A percentile compares a stretch with the other conserved stretches of the same genome.
Evolutionary conservation across 1,284 basidiomycete species (phyloP).

Genomic region (Cystobasidiaceae sp.): DNA sequence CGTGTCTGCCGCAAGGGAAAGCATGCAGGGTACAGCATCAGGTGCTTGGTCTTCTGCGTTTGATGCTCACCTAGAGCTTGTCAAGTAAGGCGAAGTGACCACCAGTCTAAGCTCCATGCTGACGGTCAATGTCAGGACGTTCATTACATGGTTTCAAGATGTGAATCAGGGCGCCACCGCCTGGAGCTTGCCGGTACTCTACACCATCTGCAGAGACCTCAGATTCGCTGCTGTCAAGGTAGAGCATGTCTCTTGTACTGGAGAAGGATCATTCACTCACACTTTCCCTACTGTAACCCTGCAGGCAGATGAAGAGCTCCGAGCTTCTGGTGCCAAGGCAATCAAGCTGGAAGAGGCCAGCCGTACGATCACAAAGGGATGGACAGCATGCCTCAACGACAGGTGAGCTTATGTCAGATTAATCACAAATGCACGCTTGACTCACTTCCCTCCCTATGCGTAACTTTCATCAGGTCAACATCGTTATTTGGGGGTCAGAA

Average conservation of each 20-base stretch:
- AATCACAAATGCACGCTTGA: no score
- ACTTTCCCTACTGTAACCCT: neutral
- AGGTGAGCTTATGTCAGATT: no score
- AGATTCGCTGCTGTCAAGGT: slow-evolving; percentile 35
- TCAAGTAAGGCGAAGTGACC: slow-evolving; percentile 4
- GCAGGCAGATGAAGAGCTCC: slow-evolving; percentile 26
- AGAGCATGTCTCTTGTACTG: no score
- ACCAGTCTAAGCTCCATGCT: neutral
- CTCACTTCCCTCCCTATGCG: neutral
- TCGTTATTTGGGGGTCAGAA: slow-evolving; percentile 62
- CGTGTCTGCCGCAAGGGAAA: neutral
- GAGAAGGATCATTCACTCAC: no score
- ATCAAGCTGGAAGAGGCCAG: slow-evolving; percentile 87
- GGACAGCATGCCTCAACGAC: slow-evolving; percentile 83
- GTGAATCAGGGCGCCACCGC: slow-evolving; percentile 30
- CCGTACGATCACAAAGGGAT: slow-evolving; percentile 81
- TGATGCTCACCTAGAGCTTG: slow-evolving; percentile 18
- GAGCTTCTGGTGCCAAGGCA: slow-evolving; percentile 51
- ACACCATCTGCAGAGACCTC: slow-evolving; percentile 37
- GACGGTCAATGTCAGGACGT: no score
- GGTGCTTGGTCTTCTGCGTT: neutral
- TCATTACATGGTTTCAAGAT: slow-evolving; percentile 38
- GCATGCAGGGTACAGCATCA: no score
- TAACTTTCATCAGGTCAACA: slow-evolving; percentile 47
- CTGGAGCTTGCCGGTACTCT: slow-evolving; percentile 40